Percentiles rank a stretch among this genome's conserved stretches.
phyloP scores from a whole-genome alignment of 1,284 basidiomycete species.

The Phlebopus sp. region DNA sequence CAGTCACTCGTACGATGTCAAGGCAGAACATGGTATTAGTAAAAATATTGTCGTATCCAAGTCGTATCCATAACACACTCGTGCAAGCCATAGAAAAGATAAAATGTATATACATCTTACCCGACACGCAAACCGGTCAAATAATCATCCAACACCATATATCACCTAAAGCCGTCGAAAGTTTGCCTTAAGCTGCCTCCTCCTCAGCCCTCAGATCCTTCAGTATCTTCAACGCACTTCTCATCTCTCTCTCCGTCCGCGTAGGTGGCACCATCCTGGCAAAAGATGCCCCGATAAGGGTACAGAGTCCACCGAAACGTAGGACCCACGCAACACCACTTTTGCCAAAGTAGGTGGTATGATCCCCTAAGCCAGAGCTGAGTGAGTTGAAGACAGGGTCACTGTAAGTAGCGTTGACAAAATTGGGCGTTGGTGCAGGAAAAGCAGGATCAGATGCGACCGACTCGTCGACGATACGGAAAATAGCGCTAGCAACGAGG shows the following conservation, averaged over 20 bases:
- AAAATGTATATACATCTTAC: background rate
- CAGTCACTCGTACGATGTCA: slow-evolving; percentile 53
- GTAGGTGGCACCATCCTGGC: slow-evolving; percentile 83
- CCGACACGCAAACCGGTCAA: background rate
- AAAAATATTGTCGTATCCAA: no score
- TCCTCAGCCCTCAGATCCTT: slow-evolving; percentile 61
- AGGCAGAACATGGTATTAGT: slow-evolving; percentile 34
- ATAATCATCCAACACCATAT: background rate
- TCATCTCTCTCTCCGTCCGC: slow-evolving; percentile 85
- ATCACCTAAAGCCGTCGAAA: background rate
- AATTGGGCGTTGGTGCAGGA: slow-evolving; percentile 21
- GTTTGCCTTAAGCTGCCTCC: slow-evolving; percentile 38
- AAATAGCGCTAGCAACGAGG: slow-evolving; percentile 85
- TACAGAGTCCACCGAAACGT: slow-evolving; percentile 85
- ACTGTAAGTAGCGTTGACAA: slow-evolving; percentile 7
- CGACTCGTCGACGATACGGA: slow-evolving; percentile 71
- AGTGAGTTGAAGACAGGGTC: background rate
- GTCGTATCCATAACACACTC: slow-evolving; percentile 28
- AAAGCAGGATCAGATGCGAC: slow-evolving; percentile 33
- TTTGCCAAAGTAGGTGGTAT: slow-evolving; percentile 71
- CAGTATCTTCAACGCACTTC: slow-evolving; percentile 77
- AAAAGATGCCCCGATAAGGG: slow-evolving; percentile 70
- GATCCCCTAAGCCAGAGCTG: slow-evolving; percentile 28
- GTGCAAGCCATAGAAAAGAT: slow-evolving; percentile 8
- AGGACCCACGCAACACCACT: slow-evolving; percentile 92